Conservation (phyloP, 306 rosid species). For the Cyclanthera cordifolia region DNA sequence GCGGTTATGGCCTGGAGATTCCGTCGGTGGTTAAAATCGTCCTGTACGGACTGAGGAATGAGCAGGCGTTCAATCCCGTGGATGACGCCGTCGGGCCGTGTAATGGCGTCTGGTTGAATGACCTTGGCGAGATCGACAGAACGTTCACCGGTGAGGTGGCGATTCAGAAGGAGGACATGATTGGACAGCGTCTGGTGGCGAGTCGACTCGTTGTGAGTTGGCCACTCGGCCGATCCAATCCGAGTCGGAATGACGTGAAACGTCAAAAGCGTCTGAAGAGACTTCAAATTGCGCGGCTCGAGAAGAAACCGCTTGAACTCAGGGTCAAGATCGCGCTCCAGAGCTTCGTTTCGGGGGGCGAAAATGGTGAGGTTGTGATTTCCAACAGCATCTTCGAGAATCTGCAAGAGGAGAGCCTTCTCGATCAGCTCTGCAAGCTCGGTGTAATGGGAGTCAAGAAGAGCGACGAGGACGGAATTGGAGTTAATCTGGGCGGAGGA, state of each 20-base stretch:
- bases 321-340: slow-evolving; percentile 55
- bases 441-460: slow-evolving; percentile 67
- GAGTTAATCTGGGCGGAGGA: slow-evolving; percentile 48
- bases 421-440: slow-evolving; percentile 60
- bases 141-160: slow-evolving; percentile 26
- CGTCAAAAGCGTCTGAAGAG: slow-evolving; percentile 45
- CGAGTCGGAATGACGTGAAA: slow-evolving; percentile 49
- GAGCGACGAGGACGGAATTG: slow-evolving; percentile 61
- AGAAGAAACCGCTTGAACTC: slow-evolving; percentile 61
- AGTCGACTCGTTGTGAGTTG: slow-evolving; percentile 13
- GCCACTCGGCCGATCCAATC: slow-evolving; percentile 27
- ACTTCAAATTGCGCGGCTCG: slow-evolving; percentile 48
- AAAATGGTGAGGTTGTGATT: slow-evolving; percentile 55
- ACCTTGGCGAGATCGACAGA: slow-evolving; percentile 33
- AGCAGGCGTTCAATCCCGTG: slow-evolving; percentile 60
- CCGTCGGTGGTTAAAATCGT: slow-evolving; percentile 56
- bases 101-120: slow-evolving; percentile 25
- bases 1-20: slow-evolving; percentile 53
- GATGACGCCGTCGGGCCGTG: slow-evolving; percentile 67
- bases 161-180: slow-evolving; percentile 14
- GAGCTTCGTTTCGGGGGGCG: slow-evolving; percentile 61
- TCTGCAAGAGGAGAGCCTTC: slow-evolving; percentile 55
- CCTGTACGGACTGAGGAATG: slow-evolving; percentile 52
- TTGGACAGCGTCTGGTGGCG: slow-evolving; percentile 26
- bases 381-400: slow-evolving; percentile 45